Conservation (phyloP, 257 asterid genomes). For the Gynochthodes officinalis region DNA sequence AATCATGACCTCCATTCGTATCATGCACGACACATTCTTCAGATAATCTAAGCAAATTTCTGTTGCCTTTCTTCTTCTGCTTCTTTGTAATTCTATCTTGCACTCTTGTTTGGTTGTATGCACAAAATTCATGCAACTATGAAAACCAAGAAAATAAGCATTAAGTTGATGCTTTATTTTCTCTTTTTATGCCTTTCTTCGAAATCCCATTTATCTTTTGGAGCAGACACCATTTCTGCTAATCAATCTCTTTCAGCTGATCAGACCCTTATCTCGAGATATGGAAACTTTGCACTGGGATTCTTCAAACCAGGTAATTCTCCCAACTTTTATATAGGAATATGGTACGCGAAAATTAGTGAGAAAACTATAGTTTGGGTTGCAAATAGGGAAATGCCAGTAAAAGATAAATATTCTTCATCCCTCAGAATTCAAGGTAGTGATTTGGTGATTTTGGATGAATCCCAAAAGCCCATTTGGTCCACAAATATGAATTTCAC, state of each 20-base stretch:
- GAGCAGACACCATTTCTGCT: slow-evolving; percentile 38
- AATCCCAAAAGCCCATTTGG: slow-evolving; percentile 40
- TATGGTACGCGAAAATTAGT: slow-evolving; percentile 36
- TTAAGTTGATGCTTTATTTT: slow-evolving; percentile 6
- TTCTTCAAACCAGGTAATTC: slow-evolving; percentile 36
- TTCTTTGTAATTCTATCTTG: no score
- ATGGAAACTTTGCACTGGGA: slow-evolving; percentile 37
- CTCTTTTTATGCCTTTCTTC: slow-evolving; percentile 15
- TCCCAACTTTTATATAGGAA: slow-evolving; percentile 35
- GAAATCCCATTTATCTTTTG: slow-evolving; percentile 16
- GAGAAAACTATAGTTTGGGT: slow-evolving; percentile 38
- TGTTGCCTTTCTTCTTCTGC: no score
- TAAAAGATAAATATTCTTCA: slow-evolving; percentile 27
- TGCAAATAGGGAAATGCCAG: slow-evolving; percentile 37
- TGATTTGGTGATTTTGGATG: slow-evolving; percentile 39
- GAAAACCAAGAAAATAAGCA: background rate
- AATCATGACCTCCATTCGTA: background rate
- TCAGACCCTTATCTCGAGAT: slow-evolving; percentile 31
- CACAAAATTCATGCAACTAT: background rate
- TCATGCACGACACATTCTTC: background rate
- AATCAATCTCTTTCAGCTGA: slow-evolving; percentile 39
- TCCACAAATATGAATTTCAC: slow-evolving; percentile 39
- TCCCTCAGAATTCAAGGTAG: slow-evolving; percentile 27
- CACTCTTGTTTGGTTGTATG: background rate
- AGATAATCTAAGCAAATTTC: background rate